Conservation (phyloP, 2,329 filamentous ascomycete species). For the Botrytis hyacinthi region DNA sequence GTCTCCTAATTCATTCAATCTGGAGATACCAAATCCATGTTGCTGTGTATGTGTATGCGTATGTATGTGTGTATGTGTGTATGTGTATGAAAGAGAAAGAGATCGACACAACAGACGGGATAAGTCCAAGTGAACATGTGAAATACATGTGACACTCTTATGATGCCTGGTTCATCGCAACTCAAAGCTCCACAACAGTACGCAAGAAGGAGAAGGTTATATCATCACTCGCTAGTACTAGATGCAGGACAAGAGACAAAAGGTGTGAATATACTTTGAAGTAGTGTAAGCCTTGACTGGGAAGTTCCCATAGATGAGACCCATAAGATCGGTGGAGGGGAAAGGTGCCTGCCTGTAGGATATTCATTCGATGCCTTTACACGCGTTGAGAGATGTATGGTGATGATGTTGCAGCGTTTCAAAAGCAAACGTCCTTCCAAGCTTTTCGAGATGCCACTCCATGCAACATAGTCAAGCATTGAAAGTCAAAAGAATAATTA, state of each 20-base stretch:
- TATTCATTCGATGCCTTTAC: conserved; percentile 8
- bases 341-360: conserved; percentile 3
- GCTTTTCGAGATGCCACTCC: not conserved
- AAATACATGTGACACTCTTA: conserved; percentile 7
- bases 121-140: not conserved
- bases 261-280: not conserved
- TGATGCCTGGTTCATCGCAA: not conserved
- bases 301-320: not conserved
- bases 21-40: not conserved
- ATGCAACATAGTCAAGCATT: not conserved
- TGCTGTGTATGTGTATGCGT: not conserved
- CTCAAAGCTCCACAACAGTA: not conserved
- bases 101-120: not conserved
- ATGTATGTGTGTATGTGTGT: not conserved
- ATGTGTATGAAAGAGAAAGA: not conserved
- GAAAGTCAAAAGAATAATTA: not conserved
- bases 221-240: not conserved
- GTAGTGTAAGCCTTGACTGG: conserved; percentile 1
- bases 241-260: conserved; percentile 6
- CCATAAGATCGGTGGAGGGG: not conserved
- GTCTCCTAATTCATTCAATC: not conserved
- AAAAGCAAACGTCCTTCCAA: conserved; percentile 13
- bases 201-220: conserved; percentile 7
- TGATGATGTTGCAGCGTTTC: conserved; percentile 10
- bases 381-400: conserved; percentile 11